Evolutionary conservation across 495 filamentous ascomycete species (phyloP).

Genomic region (Penicillium desertorum): DNA sequence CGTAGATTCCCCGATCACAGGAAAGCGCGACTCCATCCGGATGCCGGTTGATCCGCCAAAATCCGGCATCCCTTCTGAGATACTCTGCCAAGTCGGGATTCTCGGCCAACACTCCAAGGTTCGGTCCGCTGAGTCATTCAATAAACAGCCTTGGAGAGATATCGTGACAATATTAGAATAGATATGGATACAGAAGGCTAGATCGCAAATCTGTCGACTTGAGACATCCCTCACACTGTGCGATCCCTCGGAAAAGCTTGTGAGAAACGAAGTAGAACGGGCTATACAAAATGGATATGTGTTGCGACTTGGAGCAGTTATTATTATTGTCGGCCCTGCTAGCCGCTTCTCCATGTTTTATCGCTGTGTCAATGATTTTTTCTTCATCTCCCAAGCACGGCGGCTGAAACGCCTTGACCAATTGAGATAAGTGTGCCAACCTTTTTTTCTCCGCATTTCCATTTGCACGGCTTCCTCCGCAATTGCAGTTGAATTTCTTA

Average conservation of each 20-base stretch:
- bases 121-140: background rate
- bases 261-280: too few species aligned
- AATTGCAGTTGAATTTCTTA: background rate
- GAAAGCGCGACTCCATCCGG: too few species aligned
- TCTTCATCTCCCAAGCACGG: background rate
- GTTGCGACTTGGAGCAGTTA: too few species aligned
- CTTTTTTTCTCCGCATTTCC: background rate
- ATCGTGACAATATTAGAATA: too few species aligned
- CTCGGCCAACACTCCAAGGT: background rate
- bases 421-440: constrained; percentile 3
- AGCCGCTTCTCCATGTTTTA: background rate
- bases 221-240: too few species aligned
- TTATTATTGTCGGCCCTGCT: background rate
- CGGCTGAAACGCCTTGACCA: constrained; percentile 15
- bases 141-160: too few species aligned
- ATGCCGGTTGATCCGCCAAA: too few species aligned
- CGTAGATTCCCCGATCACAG: too few species aligned
- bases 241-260: too few species aligned
- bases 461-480: background rate
- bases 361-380: background rate
- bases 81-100: constrained; percentile 9
- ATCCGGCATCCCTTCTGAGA: background rate
- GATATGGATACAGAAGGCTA: too few species aligned
- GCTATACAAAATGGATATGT: too few species aligned
- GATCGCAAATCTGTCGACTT: too few species aligned